Conservation (phyloP, 1,284 basidiomycete species). For the Leccinum subatratum region DNA sequence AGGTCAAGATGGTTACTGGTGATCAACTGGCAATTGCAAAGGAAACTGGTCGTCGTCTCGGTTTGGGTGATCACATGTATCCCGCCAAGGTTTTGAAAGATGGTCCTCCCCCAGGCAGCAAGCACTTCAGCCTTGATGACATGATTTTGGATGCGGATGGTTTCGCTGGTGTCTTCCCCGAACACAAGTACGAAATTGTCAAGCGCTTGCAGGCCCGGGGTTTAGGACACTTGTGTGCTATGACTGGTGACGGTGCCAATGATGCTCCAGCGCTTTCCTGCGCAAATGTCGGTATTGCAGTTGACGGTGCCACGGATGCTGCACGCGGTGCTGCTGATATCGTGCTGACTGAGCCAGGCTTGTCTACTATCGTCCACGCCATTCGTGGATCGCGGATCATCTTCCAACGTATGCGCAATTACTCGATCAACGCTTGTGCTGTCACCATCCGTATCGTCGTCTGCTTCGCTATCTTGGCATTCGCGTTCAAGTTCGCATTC, state of each 20-base stretch:
- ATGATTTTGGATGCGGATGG: constrained; percentile 78
- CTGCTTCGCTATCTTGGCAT: constrained; percentile 92
- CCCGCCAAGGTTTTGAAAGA: constrained; percentile 80
- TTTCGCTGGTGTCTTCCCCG: constrained; percentile 85
- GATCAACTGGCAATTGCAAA: constrained; percentile 99
- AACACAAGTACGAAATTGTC: constrained; percentile 81
- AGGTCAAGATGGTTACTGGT: constrained; percentile 99
- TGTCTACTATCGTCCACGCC: constrained; percentile 83
- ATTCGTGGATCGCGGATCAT: constrained; percentile 82
- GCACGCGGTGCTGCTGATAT: constrained; percentile 84
- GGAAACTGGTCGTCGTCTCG: constrained; percentile 97
- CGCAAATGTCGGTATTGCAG: constrained; percentile 84
- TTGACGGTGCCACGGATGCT: constrained; percentile 84
- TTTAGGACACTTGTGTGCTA: constrained; percentile 71
- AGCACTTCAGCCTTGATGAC: constrained; percentile 70
- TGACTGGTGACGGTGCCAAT: constrained; percentile 87
- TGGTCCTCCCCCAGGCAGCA: constrained; percentile 63
- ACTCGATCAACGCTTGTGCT: constrained; percentile 74
- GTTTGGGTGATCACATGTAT: constrained; percentile 87
- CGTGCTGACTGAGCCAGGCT: constrained; percentile 78
- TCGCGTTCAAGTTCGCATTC: constrained; percentile 97
- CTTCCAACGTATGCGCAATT: constrained; percentile 87
- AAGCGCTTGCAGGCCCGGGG: constrained; percentile 83
- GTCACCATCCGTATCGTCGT: constrained; percentile 98
- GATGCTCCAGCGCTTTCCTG: constrained; percentile 79